These are phyloP conservation scores for Lumnitzera racemosa DNA, from an alignment of 345 rosid genomes.

Conservation along the genomic window DNA sequence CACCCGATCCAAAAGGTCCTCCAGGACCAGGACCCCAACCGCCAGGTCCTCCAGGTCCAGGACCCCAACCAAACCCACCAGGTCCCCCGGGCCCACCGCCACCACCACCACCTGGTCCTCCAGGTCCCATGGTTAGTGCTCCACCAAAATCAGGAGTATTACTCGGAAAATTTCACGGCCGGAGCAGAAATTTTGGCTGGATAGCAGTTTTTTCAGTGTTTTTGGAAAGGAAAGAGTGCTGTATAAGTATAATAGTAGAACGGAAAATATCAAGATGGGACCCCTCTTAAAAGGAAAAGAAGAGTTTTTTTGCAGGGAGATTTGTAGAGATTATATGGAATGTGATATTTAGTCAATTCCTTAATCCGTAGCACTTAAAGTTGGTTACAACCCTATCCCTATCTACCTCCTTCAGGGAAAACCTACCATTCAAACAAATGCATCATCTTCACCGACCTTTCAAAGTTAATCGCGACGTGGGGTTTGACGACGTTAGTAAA, in stretches of 20 bases:
- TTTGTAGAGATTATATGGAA: no score
- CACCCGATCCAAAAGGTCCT: slow-evolving; percentile 27
- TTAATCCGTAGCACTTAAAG: slow-evolving; percentile 2
- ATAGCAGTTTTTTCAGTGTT: no score
- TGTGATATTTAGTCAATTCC: slow-evolving; percentile 2
- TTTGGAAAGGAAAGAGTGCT: no score
- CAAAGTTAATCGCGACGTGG: not conserved
- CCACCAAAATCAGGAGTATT: slow-evolving; percentile 7
- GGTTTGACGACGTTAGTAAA: no score
- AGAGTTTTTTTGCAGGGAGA: no score
- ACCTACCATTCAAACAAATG: not conserved
- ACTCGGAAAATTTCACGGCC: not conserved
- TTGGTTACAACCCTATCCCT: not conserved
- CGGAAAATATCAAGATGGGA: no score
- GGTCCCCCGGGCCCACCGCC: slow-evolving; percentile 17
- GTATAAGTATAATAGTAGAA: no score
- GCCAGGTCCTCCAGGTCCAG: slow-evolving; percentile 16
- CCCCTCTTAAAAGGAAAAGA: no score
- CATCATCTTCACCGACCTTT: slow-evolving; percentile 1
- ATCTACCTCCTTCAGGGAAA: not conserved
- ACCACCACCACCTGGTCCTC: slow-evolving; percentile 6
- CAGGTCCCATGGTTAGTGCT: slow-evolving; percentile 12
- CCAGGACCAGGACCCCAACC: slow-evolving; percentile 9
- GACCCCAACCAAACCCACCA: slow-evolving; percentile 10
- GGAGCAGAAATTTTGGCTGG: not conserved